Base-by-base conservation (phyloP, 371 early-diverging fungal genomes). In the Circinella minor region DNA sequence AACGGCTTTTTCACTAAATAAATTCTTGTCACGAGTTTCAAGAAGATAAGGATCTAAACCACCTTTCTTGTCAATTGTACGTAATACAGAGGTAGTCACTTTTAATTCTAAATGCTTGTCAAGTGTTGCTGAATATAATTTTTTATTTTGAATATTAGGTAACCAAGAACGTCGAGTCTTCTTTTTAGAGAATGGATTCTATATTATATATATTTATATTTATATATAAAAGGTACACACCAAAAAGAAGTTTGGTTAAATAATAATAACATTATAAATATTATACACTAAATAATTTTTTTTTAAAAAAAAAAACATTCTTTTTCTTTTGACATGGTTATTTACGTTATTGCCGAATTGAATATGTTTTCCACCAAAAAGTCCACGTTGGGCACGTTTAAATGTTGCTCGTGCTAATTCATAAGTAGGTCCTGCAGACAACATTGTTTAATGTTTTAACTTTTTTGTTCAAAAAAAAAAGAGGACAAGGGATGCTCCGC, bases 1-100 rank as follows among this genome's bases (percentile, higher is more conserved):
- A n/a, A 85, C 5, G 2, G 88, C 92, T 63, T 81, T 79, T 59
- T 80, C 76, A 64, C 88, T 87, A 43, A 71, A 85, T 49, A 92
- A 78, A 36, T 91, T 88, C 69, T 90, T 85, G 63, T 91, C 89
- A 48, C 81, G 87, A 27, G 93, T 93, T 38, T 85, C 83, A 59
- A 94, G 79, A 61, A 95, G 73, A 71, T 94, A 95, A 61, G 83
- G 86, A 73, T 95, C 95, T 36, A 95, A 77, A 10, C 95, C 95
- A 43, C 95, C 95, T 84, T 94, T 93, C 78, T 93, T 92, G 74
- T 93, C 93, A 46, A 95, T 93, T 1, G 93, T 92, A 43, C 93
- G 89, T 18, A 94, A 76, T 4, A 92, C 90, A 5, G 89, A 76
- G 3, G 93, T 86, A 37, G 93, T 91, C 61, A 92, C 88, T 67